Evolutionary conservation across 306 rosid species (phyloP), one percentile per base, ranked within the genome.

Genomic region (Medicago lupulina): DNA sequence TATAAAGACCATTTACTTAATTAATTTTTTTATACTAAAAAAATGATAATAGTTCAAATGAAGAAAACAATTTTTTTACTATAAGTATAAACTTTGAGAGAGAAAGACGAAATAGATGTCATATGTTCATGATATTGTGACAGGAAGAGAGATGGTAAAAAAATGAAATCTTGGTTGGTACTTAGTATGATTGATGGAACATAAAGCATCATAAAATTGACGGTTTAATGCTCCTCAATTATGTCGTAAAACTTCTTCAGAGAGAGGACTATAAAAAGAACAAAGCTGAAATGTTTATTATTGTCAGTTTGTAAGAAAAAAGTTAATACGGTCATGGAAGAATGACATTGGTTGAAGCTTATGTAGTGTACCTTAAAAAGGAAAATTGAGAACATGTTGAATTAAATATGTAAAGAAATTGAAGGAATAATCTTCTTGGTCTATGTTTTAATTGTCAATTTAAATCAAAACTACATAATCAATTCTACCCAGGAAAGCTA

Each of bases 281-380:
- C 68, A 73, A 66, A 50, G 4, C 41, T 6, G 8, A 50, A 38
- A 41, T 60, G 74, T 9, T 80, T 34, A 60, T 50, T 17, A 80
- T 77, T 84, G 85, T 77, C 85, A 21, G 67, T 61, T 69, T 73
- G 80, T 73, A 73, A 67, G 11, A 54, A 67, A 67, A 67, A 69
- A 34, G 64, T 65, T 73, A 74, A 77, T 51, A 36, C 41, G 58
- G 57, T 73, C 50, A 64, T 59, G 74, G 44, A 31, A 74, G 23
- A 68, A 31, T 67, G 70, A 28, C 3, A 36, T 84, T 70, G 60
- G 62, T 73, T 84, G 46, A 67, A 59, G 70, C 23, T 39, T 41
- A 49, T 65, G 79, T 9, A 58, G 71, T 47, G 16, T 76, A 53
- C 31, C 66, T 78, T 51, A 34, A 54, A 54, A 80, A 1, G 86